A percentile compares a stretch with the other conserved stretches of the same genome.
Conservation (phyloP, 768 basidiomycete species). For the Mycena polygramma region DNA sequence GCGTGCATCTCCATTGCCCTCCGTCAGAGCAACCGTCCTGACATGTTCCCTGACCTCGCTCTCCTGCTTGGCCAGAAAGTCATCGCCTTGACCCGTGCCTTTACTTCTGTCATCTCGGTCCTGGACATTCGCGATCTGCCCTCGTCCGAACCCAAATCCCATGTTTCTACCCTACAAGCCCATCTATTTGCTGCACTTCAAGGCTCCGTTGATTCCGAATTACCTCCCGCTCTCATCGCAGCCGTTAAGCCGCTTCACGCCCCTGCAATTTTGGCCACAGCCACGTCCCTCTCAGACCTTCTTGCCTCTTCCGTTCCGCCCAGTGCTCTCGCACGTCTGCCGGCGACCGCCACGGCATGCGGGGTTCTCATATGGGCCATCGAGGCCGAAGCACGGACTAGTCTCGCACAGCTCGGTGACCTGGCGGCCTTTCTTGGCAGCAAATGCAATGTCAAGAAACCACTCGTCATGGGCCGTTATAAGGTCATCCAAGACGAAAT, state of each 20-base stretch:
- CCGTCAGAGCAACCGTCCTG: conserved; percentile 77
- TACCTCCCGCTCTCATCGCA: conserved; percentile 55
- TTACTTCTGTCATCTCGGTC: conserved; percentile 63
- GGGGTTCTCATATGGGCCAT: conserved; percentile 78
- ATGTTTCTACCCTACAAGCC: conserved; percentile 69
- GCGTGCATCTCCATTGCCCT: conserved; percentile 79
- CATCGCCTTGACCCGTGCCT: conserved; percentile 66
- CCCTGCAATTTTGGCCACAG: conserved; percentile 53
- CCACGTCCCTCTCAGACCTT: conserved; percentile 59
- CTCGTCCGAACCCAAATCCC: conserved; percentile 68
- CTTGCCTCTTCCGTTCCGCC: conserved; percentile 54
- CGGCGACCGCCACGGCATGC: conserved; percentile 68
- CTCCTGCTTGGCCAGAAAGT: conserved; percentile 70
- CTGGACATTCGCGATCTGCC: conserved; percentile 66
- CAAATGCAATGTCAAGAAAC: conserved; percentile 63
- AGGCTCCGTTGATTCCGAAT: conserved; percentile 55
- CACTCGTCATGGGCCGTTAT: conserved; percentile 77
- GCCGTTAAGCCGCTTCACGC: conserved; percentile 53
- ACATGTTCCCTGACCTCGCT: conserved; percentile 78
- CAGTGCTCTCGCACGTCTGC: conserved; percentile 52
- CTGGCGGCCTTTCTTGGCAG: conserved; percentile 69
- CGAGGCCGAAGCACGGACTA: conserved; percentile 72
- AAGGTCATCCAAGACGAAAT: conserved; percentile 73
- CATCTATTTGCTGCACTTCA: conserved; percentile 57
- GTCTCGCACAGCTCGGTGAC: conserved; percentile 66